A percentile compares a stretch with the other conserved stretches of the same genome.
phyloP scores from a whole-genome alignment of 163 green algal genomes.

The Chlorella variabilis region DNA sequence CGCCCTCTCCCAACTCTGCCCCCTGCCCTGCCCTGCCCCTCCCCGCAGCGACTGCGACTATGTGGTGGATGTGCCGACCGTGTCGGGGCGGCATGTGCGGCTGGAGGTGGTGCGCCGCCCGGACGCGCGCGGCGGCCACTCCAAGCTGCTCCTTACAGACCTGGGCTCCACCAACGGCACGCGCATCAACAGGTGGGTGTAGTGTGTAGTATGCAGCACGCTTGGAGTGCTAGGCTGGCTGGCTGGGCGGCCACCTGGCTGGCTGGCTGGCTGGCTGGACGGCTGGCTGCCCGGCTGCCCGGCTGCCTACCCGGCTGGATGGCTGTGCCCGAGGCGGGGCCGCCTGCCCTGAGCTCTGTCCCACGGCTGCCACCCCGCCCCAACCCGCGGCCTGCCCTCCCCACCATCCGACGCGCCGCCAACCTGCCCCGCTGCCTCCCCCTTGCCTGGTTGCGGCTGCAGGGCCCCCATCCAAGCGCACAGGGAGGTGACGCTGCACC shows the following conservation, averaged over 20 bases:
- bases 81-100: constrained; percentile 46
- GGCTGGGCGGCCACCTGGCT: too few species aligned
- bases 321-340: too few species aligned
- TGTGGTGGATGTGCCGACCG: constrained; percentile 42
- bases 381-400: too few species aligned
- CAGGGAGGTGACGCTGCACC: constrained; percentile 35
- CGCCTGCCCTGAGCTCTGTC: too few species aligned
- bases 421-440: too few species aligned
- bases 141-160: constrained; percentile 37
- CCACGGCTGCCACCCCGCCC: background rate
- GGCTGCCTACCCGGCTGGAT: too few species aligned
- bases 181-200: constrained; percentile 43
- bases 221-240: too few species aligned
- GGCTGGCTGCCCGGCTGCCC: too few species aligned
- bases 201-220: background rate
- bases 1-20: background rate
- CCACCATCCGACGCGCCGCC: too few species aligned
- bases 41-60: constrained; percentile 43
- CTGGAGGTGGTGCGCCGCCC: constrained; percentile 38
- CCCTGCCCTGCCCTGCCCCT: background rate
- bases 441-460: too few species aligned
- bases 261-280: too few species aligned
- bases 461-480: constrained; percentile 30
- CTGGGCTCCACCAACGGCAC: constrained; percentile 51
- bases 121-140: constrained; percentile 13